phyloP scores from a whole-genome alignment of 2,329 filamentous ascomycete genomes.

The Alternaria hordeiaustralica region DNA sequence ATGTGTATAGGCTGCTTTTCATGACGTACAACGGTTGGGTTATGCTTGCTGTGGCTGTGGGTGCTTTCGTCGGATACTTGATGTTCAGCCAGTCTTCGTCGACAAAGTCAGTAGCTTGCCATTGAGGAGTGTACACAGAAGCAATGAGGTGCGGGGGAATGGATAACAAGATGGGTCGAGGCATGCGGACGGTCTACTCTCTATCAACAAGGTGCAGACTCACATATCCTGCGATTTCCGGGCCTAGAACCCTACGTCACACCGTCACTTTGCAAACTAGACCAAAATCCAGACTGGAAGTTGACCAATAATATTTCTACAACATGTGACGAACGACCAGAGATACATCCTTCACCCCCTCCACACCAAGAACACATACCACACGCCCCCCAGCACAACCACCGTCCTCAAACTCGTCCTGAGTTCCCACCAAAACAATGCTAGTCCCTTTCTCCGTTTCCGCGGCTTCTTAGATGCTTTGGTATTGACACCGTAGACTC shows the following conservation, averaged over 20 bases:
- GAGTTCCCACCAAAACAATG: slow-evolving; percentile 65
- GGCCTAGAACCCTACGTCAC: background rate
- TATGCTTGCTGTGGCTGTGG: slow-evolving; percentile 88
- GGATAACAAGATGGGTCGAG: background rate
- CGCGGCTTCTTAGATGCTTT: slow-evolving; percentile 34
- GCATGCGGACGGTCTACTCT: background rate
- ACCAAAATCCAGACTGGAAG: too few species aligned
- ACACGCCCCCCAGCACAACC: slow-evolving; percentile 65
- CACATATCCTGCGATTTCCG: slow-evolving; percentile 14
- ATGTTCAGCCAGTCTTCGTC: slow-evolving; percentile 74
- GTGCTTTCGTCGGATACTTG: slow-evolving; percentile 87
- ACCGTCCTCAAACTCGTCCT: slow-evolving; percentile 68
- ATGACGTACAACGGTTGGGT: slow-evolving; percentile 99
- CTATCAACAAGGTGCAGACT: background rate
- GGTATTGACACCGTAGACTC: slow-evolving; percentile 36
- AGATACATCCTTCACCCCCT: slow-evolving; percentile 57
- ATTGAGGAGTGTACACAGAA: slow-evolving; percentile 57
- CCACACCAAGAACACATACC: slow-evolving; percentile 72
- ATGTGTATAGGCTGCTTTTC: slow-evolving; percentile 80
- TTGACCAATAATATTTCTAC: too few species aligned
- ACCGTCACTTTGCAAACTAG: too few species aligned
- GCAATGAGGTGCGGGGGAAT: background rate
- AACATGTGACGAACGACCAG: too few species aligned
- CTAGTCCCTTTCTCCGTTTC: slow-evolving; percentile 48
- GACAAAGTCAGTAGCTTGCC: slow-evolving; percentile 88